These are phyloP conservation scores for Solanum bulbocastanum DNA, from an alignment of 257 asterid genomes.

Conservation along the genomic window DNA sequence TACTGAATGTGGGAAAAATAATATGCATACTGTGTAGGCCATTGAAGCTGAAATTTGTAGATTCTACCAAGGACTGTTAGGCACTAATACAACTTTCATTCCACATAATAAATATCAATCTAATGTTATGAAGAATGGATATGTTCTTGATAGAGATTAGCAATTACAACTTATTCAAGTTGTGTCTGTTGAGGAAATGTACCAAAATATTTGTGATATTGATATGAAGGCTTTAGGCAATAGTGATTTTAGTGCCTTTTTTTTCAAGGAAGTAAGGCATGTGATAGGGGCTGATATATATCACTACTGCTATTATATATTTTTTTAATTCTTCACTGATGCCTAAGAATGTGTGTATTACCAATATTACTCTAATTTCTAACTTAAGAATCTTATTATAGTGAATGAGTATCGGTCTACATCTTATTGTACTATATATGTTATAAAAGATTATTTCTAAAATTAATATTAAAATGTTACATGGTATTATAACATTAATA, in stretches of 20 bases:
- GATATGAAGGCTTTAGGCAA: not conserved
- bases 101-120: not conserved
- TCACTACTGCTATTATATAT: not conserved
- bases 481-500: not conserved
- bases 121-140: not conserved
- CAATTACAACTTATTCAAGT: not conserved
- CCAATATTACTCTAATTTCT: not conserved
- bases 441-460: not conserved
- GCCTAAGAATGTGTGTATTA: not conserved
- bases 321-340: not conserved
- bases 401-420: not conserved
- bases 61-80: not conserved
- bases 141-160: not conserved
- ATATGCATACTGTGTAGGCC: not conserved
- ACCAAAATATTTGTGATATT: not conserved
- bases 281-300: not conserved
- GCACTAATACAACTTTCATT: not conserved
- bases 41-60: not conserved
- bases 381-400: not conserved
- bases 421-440: not conserved
- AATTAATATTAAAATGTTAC: not conserved
- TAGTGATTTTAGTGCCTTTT: not conserved
- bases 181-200: not conserved
- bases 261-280: not conserved
- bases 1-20: not conserved